Conservation (phyloP, 176 grass and related monocot genomes). For the Ampelocalamus luodianensis region DNA sequence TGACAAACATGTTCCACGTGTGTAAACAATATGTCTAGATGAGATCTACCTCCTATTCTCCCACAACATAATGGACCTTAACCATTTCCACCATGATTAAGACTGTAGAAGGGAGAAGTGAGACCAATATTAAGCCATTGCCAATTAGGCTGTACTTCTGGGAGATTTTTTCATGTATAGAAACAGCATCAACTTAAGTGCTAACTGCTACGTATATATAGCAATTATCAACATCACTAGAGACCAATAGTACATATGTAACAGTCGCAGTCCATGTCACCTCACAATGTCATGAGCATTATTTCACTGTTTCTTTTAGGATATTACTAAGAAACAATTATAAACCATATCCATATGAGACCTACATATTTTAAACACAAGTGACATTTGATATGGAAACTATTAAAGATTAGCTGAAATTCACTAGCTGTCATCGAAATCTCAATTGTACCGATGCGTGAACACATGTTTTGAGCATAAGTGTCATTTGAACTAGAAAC, state of each 20-base stretch:
- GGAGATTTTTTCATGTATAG: slow-evolving; percentile 28
- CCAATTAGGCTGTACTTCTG: neutral
- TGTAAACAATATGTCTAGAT: neutral
- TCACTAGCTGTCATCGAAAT: neutral
- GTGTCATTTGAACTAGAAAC: neutral
- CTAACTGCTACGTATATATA: slow-evolving; percentile 15
- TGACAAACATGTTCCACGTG: neutral
- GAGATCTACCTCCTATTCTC: slow-evolving; percentile 17
- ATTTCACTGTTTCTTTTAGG: neutral
- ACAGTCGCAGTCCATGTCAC: neutral
- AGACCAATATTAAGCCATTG: slow-evolving; percentile 22
- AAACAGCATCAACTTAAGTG: slow-evolving; percentile 27
- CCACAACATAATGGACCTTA: slow-evolving; percentile 6
- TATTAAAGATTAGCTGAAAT: neutral
- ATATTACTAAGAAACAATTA: slow-evolving; percentile 25
- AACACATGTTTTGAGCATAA: neutral
- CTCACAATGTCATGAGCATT: neutral
- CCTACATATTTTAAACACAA: neutral
- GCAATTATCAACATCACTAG: neutral
- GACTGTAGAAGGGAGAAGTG: slow-evolving; percentile 5
- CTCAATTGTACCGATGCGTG: neutral
- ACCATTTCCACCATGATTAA: slow-evolving; percentile 22
- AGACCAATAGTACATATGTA: neutral
- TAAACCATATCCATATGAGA: slow-evolving; percentile 14
- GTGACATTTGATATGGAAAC: slow-evolving; percentile 9